phyloP scores from a whole-genome alignment of 2,329 filamentous ascomycete genomes.

The Passalora sequoiae region DNA sequence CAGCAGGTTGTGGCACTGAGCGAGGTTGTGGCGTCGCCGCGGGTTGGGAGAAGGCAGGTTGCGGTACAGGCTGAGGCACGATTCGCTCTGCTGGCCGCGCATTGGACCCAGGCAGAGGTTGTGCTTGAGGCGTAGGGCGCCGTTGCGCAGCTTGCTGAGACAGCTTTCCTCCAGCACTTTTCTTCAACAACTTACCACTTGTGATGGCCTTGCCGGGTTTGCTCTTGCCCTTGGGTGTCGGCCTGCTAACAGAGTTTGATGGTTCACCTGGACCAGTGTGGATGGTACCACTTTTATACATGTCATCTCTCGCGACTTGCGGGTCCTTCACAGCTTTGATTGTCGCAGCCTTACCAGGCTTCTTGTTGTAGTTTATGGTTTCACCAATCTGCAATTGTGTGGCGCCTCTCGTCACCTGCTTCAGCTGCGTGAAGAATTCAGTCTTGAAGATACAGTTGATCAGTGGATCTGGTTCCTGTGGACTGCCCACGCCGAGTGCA shows the following conservation, averaged over 20 bases:
- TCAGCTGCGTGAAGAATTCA: slow-evolving; percentile 90
- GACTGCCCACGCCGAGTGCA: slow-evolving; percentile 80
- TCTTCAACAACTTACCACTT: slow-evolving; percentile 78
- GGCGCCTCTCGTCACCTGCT: slow-evolving; percentile 69
- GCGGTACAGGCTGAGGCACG: slow-evolving; percentile 25
- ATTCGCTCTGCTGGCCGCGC: slow-evolving; percentile 25
- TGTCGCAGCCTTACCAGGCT: slow-evolving; percentile 82
- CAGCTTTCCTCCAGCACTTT: slow-evolving; percentile 68
- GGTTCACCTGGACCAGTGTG: slow-evolving; percentile 83
- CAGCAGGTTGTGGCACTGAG: slow-evolving; percentile 37
- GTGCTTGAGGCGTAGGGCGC: slow-evolving; percentile 46
- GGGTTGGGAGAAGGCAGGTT: slow-evolving; percentile 47
- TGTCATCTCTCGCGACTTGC: slow-evolving; percentile 63
- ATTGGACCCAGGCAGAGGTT: slow-evolving; percentile 31
- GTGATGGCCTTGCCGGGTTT: slow-evolving; percentile 86
- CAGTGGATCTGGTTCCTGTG: slow-evolving; percentile 87
- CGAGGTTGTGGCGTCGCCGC: slow-evolving; percentile 31
- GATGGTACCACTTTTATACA: slow-evolving; percentile 89
- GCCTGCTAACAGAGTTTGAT: slow-evolving; percentile 72
- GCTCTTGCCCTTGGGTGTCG: slow-evolving; percentile 81
- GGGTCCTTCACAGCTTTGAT: slow-evolving; percentile 92
- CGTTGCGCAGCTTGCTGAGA: slow-evolving; percentile 49
- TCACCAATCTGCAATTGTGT: slow-evolving; percentile 80
- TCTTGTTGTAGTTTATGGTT: slow-evolving; percentile 92
- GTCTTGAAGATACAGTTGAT: slow-evolving; percentile 94